phyloP scores from a whole-genome alignment of 2,329 filamentous ascomycete species.

The Fusarium austroafricanum region DNA sequence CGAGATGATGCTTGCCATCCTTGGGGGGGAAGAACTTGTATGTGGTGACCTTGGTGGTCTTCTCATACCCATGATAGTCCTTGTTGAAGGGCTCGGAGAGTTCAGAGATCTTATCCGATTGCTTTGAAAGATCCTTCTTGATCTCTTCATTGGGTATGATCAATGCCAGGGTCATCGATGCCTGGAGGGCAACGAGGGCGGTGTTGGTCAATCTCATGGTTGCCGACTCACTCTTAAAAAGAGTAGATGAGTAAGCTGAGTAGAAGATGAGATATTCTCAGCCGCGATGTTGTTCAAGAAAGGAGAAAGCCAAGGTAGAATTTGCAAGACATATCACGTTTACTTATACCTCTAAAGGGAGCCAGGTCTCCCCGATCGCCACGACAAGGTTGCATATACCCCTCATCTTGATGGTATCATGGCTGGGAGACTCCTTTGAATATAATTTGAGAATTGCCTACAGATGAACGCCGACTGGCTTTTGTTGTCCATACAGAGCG shows the following conservation, averaged over 20 bases:
- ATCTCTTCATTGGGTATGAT: neutral
- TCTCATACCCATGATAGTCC: neutral
- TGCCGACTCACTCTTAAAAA: neutral
- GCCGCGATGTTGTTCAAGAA: neutral
- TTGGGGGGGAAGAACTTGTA: neutral
- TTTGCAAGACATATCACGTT: no score
- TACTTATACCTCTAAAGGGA: constrained; percentile 7
- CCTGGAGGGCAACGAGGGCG: constrained; percentile 20
- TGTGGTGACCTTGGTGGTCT: neutral
- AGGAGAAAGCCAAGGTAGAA: neutral
- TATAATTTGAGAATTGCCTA: neutral
- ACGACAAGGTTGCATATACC: neutral
- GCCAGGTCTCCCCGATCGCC: neutral
- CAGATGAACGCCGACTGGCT: neutral
- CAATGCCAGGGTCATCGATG: constrained; percentile 6
- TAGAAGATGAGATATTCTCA: neutral
- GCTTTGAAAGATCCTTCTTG: neutral
- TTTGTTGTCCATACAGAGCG: neutral
- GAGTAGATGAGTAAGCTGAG: neutral
- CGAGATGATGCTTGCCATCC: neutral
- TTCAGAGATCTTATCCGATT: neutral
- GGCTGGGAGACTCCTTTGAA: no score
- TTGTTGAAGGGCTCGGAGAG: neutral
- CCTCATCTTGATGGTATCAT: neutral
- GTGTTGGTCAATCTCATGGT: constrained; percentile 16